A percentile compares a stretch with the other conserved stretches of the same genome.
These are phyloP conservation scores for Medicago lupulina DNA, from an alignment of 306 rosid species.

Conservation along the genomic window DNA sequence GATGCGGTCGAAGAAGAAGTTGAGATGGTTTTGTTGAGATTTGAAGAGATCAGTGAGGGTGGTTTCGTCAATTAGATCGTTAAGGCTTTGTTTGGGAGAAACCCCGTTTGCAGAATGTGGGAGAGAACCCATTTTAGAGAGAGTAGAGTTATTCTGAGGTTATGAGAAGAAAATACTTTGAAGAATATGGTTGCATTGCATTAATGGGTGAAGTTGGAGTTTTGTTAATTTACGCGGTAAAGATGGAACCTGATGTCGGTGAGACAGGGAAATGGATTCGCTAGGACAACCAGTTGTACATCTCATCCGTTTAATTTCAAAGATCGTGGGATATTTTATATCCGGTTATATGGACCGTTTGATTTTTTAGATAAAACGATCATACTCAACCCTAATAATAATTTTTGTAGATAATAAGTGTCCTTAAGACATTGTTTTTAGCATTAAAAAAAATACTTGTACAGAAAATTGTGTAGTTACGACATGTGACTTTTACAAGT, in stretches of 20 bases:
- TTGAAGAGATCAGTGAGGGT: constrained; percentile 74
- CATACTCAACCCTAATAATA: too few relatives aligned
- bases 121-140: constrained; percentile 53
- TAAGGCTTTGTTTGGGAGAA: constrained; percentile 29
- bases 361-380: too few relatives aligned
- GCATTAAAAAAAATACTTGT: too few relatives aligned
- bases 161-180: neutral
- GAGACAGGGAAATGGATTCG: too few relatives aligned
- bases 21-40: constrained; percentile 88
- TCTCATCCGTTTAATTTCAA: too few relatives aligned
- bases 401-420: too few relatives aligned
- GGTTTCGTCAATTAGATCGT: constrained; percentile 54
- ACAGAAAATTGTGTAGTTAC: too few relatives aligned
- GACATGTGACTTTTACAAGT: too few relatives aligned
- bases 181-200: neutral
- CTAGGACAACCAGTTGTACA: too few relatives aligned
- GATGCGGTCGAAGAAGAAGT: constrained; percentile 86
- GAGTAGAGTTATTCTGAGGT: neutral
- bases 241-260: constrained; percentile 27
- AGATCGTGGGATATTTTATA: too few relatives aligned
- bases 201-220: neutral
- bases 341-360: too few relatives aligned
- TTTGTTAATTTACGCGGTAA: constrained; percentile 45
- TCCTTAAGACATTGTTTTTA: too few relatives aligned
- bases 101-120: constrained; percentile 29